A percentile compares a stretch with the other conserved stretches of the same genome.
Evolutionary conservation across 2,329 filamentous ascomycete genomes (phyloP).

Genomic region (Fusarium lateritium): DNA sequence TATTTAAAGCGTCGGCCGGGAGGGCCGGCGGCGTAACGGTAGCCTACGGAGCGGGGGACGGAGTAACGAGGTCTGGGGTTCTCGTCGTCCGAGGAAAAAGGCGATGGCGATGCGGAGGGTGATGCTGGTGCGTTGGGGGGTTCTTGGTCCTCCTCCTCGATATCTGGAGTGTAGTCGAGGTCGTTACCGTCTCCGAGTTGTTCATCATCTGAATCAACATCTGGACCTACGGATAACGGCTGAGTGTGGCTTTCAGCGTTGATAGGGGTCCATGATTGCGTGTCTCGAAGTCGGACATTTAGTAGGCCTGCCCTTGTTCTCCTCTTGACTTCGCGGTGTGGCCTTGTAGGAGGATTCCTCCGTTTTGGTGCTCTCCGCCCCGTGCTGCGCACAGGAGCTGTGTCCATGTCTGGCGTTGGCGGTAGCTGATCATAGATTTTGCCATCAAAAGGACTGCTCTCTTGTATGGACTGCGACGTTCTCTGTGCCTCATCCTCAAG

Average conservation of each 20-base stretch:
- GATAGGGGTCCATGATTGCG: conserved; percentile 10
- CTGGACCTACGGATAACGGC: no score
- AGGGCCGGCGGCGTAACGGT: conserved; percentile 39
- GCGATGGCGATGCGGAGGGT: neutral
- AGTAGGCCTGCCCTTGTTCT: neutral
- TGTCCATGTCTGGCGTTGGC: conserved; percentile 19
- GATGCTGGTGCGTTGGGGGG: neutral
- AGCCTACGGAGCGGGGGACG: conserved; percentile 27
- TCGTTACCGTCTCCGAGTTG: neutral
- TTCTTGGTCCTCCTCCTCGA: neutral
- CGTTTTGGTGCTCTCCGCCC: conserved; percentile 28
- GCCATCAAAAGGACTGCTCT: neutral
- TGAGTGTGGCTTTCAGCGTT: neutral
- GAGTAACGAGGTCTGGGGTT: conserved; percentile 38
- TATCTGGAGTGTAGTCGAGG: conserved; percentile 1
- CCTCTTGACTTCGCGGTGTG: neutral
- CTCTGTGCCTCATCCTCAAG: neutral
- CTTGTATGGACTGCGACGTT: neutral
- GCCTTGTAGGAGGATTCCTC: neutral
- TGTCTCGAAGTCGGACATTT: neutral
- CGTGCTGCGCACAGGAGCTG: conserved; percentile 32
- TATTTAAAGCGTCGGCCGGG: conserved; percentile 39
- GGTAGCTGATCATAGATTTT: conserved; percentile 28
- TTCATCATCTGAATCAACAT: neutral
- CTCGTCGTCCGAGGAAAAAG: neutral